Base-by-base conservation (phyloP, 164 flowering plant genomes). In the Berberis thunbergii region DNA sequence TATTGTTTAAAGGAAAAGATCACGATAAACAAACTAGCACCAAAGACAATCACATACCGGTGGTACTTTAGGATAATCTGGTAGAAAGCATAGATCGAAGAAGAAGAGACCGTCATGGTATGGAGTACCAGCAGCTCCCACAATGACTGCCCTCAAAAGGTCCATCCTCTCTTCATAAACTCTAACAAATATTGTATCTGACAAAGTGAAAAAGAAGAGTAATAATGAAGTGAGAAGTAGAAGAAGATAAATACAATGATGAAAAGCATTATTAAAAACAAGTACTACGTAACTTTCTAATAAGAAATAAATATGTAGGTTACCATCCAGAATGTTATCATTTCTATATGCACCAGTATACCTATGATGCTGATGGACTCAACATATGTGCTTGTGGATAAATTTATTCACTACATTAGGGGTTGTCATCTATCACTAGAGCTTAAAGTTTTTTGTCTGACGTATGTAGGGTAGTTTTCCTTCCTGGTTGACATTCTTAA, bases 31-130 rank as follows among this genome's bases (percentile, higher is more conserved):
- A 26, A 42, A 13, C 40, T 11, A 11, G 43, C 10, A 46, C 4
- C 7, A 44, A n/a, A 44, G 2, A 3, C 48, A 59, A 66, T 44
- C 26, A 75, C 79, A 62, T 77, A 83, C 84, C 60, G 86, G 86
- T 50, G 86, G 84, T 10, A 52, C 60, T 11, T 64, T 58, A 10
- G 77, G 77, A 58, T 74, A 74, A 39, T 52, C 42, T 4, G 54
- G 42, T 55, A 74, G 77, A 60, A 67, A 74, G 52, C 7, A 45
- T 43, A 67, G 54, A 64, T 74, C 77, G 54, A 74, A 74, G 63
- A 74, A 60, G 55, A 74, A 74, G 8, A 74, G 65, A 38, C 77
- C 77, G 41, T 74, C 71, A 58, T 74, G 74, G 57, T 74, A 74
- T 39, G 74, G 77, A 48, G 77, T 74, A 9, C 74, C 77, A 4